Evolutionary conservation across 139 green algal genomes (phyloP).

Genomic region (Gonium pectorale): DNA sequence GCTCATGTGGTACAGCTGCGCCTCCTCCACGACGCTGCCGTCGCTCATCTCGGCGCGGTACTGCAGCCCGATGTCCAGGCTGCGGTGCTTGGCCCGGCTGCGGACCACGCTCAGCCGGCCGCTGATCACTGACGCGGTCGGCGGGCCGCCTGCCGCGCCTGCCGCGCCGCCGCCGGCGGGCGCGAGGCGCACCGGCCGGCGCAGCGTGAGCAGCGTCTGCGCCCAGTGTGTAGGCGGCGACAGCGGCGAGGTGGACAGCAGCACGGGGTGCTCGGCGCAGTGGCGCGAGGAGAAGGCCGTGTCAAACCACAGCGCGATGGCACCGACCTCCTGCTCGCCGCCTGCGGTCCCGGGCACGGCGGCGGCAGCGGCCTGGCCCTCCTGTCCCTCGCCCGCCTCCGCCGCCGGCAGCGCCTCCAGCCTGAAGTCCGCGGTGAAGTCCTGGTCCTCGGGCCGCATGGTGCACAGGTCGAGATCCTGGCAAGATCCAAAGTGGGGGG

Average conservation of each 20-base stretch:
- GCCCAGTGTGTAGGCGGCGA: slow-evolving; percentile 89
- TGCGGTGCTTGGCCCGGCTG: slow-evolving; percentile 65
- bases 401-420: slow-evolving; percentile 41
- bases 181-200: slow-evolving; percentile 63
- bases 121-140: slow-evolving; percentile 42
- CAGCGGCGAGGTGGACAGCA: slow-evolving; percentile 86
- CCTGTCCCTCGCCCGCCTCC: not conserved
- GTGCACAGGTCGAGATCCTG: slow-evolving; percentile 80
- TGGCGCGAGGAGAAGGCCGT: slow-evolving; percentile 87
- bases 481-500: no score
- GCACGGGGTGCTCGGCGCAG: slow-evolving; percentile 80
- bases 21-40: slow-evolving; percentile 38
- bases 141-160: not conserved
- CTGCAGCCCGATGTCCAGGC: slow-evolving; percentile 79
- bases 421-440: slow-evolving; percentile 89
- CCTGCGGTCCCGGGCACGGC: not conserved
- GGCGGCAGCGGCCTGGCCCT: not conserved
- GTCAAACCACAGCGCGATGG: slow-evolving; percentile 97
- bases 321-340: slow-evolving; percentile 45
- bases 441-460: slow-evolving; percentile 78
- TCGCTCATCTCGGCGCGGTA: slow-evolving; percentile 53
- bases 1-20: slow-evolving; percentile 54
- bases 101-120: slow-evolving; percentile 82
- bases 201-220: slow-evolving; percentile 91
- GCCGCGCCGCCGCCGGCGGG: not conserved